These are phyloP conservation scores for Prunus armeniaca DNA, from an alignment of 306 rosid genomes.

Conservation along the genomic window DNA sequence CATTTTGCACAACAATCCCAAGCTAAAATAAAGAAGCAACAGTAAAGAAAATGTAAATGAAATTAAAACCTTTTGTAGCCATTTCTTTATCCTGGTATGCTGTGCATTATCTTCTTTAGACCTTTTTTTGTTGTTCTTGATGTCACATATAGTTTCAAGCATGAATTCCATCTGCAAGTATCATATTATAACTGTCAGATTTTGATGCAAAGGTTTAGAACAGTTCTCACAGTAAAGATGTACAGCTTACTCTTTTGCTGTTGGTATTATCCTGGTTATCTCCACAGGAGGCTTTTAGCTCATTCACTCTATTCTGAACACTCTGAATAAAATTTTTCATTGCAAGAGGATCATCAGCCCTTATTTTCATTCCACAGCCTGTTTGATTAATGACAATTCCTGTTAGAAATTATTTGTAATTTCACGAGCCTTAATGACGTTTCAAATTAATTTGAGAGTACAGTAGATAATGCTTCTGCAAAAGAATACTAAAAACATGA, in stretches of 20 bases:
- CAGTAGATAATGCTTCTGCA: not conserved
- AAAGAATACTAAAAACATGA: not conserved
- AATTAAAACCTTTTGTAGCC: conserved; percentile 79
- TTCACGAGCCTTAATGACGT: not conserved
- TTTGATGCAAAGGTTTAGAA: not conserved
- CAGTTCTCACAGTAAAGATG: conserved; percentile 1
- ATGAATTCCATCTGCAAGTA: conserved; percentile 89
- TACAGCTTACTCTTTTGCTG: conserved; percentile 68
- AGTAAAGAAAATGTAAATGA: not conserved
- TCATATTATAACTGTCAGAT: conserved; percentile 25
- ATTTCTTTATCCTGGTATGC: conserved; percentile 72
- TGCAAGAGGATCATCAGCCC: conserved; percentile 84
- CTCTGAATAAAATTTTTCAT: conserved; percentile 72
- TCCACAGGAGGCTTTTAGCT: conserved; percentile 54
- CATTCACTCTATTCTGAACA: conserved; percentile 70
- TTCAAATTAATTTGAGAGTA: conserved; percentile 14
- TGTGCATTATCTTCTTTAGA: conserved; percentile 71
- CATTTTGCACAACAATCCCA: not conserved
- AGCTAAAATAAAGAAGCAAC: conserved; percentile 15
- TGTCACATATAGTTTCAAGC: conserved; percentile 91
- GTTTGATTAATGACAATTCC: conserved; percentile 14
- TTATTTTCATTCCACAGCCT: conserved; percentile 98
- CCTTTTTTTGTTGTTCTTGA: conserved; percentile 91
- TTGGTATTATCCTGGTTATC: conserved; percentile 45
- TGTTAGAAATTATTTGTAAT: conserved; percentile 9